Percentiles rank a stretch among this genome's conserved stretches.
Conservation (phyloP, 164 flowering plant genomes). For the Houttuynia cordata region DNA sequence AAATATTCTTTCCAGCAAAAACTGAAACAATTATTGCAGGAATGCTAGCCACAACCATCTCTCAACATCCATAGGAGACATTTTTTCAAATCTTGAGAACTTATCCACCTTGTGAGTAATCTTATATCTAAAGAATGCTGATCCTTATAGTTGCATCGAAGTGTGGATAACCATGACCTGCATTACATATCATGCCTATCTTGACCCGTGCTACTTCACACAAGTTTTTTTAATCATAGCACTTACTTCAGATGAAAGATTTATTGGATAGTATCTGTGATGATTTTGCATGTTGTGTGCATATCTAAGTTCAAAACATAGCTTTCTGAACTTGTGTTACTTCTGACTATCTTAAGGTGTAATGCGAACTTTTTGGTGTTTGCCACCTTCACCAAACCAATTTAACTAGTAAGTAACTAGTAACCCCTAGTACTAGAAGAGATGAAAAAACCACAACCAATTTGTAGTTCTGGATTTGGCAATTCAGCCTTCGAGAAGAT, state of each 20-base stretch:
- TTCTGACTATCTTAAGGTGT: no score
- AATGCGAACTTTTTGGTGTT: background rate
- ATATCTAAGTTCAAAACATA: no score
- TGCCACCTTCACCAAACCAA: background rate
- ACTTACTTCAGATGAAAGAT: no score
- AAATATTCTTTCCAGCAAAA: background rate
- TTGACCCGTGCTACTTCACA: background rate
- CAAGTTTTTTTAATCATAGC: no score
- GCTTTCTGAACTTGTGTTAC: no score
- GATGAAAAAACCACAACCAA: background rate
- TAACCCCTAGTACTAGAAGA: background rate
- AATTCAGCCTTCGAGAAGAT: no score
- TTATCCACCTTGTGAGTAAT: constrained; percentile 53
- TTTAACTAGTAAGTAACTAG: background rate
- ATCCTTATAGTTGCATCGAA: background rate
- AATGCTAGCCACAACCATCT: constrained; percentile 62
- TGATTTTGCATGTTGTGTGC: no score
- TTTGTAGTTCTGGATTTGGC: background rate
- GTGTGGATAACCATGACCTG: background rate
- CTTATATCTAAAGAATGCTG: background rate
- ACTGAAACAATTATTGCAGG: constrained; percentile 31
- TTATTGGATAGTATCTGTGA: no score
- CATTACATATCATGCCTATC: background rate
- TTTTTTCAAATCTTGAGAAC: constrained; percentile 38
- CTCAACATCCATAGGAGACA: constrained; percentile 48